Evolutionary conservation across 2,329 filamentous ascomycete genomes (phyloP).

Genomic region (Nothopassalora personata): DNA sequence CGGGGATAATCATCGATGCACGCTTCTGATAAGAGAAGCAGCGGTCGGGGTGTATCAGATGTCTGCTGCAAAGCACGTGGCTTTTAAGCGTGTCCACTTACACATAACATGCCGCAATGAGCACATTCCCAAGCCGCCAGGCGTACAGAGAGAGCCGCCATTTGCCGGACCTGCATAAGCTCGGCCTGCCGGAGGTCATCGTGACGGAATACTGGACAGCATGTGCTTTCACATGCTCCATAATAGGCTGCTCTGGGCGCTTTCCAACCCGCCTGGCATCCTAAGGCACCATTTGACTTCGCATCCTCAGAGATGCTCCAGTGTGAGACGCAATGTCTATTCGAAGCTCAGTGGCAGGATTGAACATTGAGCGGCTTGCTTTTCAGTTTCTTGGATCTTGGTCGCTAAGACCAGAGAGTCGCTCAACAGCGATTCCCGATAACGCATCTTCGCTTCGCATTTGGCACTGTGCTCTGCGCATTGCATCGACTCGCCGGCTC

Average conservation of each 20-base stretch:
- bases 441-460: too few species aligned
- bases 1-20: too few species aligned
- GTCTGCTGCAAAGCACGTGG: not conserved
- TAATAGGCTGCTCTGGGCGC: not conserved
- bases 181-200: not conserved
- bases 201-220: not conserved
- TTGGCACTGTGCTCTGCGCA: too few species aligned
- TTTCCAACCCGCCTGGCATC: not conserved
- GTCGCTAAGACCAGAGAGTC: too few species aligned
- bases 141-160: not conserved
- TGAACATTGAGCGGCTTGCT: too few species aligned
- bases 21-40: too few species aligned
- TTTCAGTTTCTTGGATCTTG: too few species aligned
- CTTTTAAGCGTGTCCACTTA: too few species aligned
- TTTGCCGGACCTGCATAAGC: not conserved
- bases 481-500: too few species aligned
- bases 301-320: not conserved
- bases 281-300: not conserved
- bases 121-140: not conserved
- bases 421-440: too few species aligned
- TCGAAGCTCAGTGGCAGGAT: not conserved
- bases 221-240: not conserved
- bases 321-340: not conserved
- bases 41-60: too few species aligned
- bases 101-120: not conserved